Evolutionary conservation across 2,329 filamentous ascomycete genomes (phyloP).

Genomic region (Didymosphaeria variabile): DNA sequence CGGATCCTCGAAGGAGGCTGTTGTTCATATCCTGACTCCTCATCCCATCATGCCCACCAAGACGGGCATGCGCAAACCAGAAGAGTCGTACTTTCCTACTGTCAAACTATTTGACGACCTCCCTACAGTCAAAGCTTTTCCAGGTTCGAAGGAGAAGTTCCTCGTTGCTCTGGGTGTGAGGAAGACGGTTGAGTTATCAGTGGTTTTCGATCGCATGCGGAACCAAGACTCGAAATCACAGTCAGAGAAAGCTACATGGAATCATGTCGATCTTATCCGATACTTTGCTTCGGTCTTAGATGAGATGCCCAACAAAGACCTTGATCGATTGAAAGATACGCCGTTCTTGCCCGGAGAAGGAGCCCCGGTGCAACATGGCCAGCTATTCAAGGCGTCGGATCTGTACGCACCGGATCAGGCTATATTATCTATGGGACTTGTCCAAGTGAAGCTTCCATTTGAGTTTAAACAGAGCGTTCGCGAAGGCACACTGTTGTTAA

Average conservation of each 20-base stretch:
- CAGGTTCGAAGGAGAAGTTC: conserved; percentile 90
- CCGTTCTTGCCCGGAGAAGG: conserved; percentile 79
- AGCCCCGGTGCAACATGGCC: conserved; percentile 33
- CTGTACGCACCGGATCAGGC: conserved; percentile 48
- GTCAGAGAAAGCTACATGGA: conserved; percentile 72
- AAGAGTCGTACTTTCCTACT: conserved; percentile 89
- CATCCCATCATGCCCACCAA: conserved; percentile 88
- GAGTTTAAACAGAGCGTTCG: conserved; percentile 62
- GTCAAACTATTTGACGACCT: conserved; percentile 96
- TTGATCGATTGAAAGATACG: conserved; percentile 78
- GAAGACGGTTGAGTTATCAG: conserved; percentile 93
- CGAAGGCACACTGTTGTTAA: conserved; percentile 78
- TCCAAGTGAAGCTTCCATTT: conserved; percentile 77
- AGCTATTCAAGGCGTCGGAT: conserved; percentile 48
- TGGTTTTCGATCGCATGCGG: conserved; percentile 88
- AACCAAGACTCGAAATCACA: conserved; percentile 63
- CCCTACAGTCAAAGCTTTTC: conserved; percentile 76
- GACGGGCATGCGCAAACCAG: conserved; percentile 83
- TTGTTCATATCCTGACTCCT: conserved; percentile 71
- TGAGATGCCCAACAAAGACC: conserved; percentile 85
- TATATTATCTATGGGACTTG: conserved; percentile 41
- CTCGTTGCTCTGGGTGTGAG: conserved; percentile 83
- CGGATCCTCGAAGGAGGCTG: conserved; percentile 69
- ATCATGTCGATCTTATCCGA: conserved; percentile 92
- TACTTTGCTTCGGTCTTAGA: conserved; percentile 89